Base-by-base conservation (phyloP, 1,139 yeast species). In the Protomyces inundatus region DNA sequence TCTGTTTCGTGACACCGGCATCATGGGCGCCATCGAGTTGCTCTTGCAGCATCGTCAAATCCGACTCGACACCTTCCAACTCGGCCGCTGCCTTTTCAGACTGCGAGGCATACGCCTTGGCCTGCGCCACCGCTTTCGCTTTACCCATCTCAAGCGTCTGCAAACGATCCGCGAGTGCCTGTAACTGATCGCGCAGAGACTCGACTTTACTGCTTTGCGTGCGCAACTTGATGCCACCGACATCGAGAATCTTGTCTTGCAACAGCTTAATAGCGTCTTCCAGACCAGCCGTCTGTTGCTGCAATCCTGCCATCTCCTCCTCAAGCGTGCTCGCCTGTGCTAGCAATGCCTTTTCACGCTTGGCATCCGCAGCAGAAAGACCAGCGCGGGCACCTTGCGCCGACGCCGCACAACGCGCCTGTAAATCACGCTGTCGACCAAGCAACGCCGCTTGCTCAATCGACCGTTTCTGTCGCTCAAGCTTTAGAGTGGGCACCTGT, bases 201-300 rank as follows among this genome's bases (percentile, higher is more conserved):
- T 86, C 93, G 10, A 93, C 97, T 70, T 85, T 87, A 1, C 95
- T 82, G 69, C 85, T 88, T 71, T 90, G 97, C 67, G 88, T 75
- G 65, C 91, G 84, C 68, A 93, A 79, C 68, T 86, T 86, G 10
- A 88, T 86, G 68, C 99, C 99, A 63, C 99, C 98, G 62, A 90
- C 87, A 66, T 88, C 87, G 88, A 91, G 84, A 45, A 95, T 89
- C 71, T 86, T 81, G 65, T 86, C 89, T 70, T 90, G 91, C 6
- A 90, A 76, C 0, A 71, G 78, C 12, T 80, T 78, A 54, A 91
- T 87, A 65, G 81, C 80, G 6, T 75, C 71, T 67, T 88, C 91
- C 33, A 86, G 76, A 30, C 81, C 85, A 46, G 77, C 75, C 71
- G 90, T 84, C 70, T 84, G 83, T 1, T 77, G 75, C 69, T 82